Base-by-base conservation (phyloP, 805 yeast species). In the Phaffomyces opuntiae region DNA sequence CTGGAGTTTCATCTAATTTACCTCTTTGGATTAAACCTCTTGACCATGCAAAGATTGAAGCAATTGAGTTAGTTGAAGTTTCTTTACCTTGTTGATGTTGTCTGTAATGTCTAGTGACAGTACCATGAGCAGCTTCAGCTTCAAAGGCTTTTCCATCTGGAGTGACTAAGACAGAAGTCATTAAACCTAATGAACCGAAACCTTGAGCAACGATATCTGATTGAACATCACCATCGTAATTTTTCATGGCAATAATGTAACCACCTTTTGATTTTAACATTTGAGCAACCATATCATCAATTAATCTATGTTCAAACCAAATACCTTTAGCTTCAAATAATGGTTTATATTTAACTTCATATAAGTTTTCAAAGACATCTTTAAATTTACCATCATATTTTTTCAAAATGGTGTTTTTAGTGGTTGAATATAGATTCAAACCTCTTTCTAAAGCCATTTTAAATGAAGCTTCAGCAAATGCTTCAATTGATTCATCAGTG, bases 281-380 rank as follows among this genome's bases (percentile, higher is more conserved):
- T 73, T 91, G 97, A 21, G 98, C 98, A 42, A 91, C 98, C 98
- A 91, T 91, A 65, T 91, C 98, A 68, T 91, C 98, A 56, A 91
- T 91, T 56, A 91, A 74, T 59, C 98, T 81, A 72, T 91, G 98
- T 71, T 91, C 97, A 68, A 86, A 90, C 95, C 95, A 89, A 65
- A 90, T 85, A n/a, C 89, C 93, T 38, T 68, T 66, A 46, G 72
- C 72, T 64, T 88, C 96, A 67, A 90, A 90, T 60, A 79, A 68
- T 26, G 66, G 51, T 66, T 81, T 79, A 73, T 85, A 90, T 55
- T 78, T 77, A 40, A 68, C 54, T 44, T 78, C 95, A 67, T 83
- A 91, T 56, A 91, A 69, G 38, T 69, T 77, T 72, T 88, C 90
- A 74, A 91, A 91, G 49, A 86, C 84, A 62, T 91, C 96, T 75